phyloP scores from a whole-genome alignment of 2,329 filamentous ascomycete species.

The Bipolaris sorokiniana region DNA sequence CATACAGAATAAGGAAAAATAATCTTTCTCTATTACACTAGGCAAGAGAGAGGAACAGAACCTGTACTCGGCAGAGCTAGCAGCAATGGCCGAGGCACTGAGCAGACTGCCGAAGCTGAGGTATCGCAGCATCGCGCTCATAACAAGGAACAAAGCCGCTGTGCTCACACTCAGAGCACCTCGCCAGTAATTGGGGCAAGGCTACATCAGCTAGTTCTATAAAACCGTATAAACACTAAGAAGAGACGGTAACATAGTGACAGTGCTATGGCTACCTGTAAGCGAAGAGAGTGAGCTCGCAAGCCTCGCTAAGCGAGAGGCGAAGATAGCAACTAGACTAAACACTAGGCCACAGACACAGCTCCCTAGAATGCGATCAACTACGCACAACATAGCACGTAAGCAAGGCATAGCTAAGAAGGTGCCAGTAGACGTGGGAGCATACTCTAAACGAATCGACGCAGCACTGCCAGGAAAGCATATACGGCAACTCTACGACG shows the following conservation, averaged over 20 bases:
- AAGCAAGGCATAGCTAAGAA: too few species aligned
- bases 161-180: conserved; percentile 17
- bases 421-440: too few species aligned
- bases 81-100: conserved; percentile 12
- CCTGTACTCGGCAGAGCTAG: conserved; percentile 10
- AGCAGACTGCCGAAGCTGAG: conserved; percentile 11
- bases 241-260: conserved; percentile 13
- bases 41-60: conserved; percentile 19
- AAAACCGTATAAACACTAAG: conserved; percentile 8
- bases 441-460: too few species aligned
- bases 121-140: conserved; percentile 16
- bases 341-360: too few species aligned
- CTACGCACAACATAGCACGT: too few species aligned
- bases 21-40: conserved; percentile 18
- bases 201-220: conserved; percentile 13
- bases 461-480: too few species aligned
- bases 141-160: conserved; percentile 16
- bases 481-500: too few species aligned
- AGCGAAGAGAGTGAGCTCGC: too few species aligned
- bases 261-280: conserved; percentile 15
- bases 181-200: conserved; percentile 11
- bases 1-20: conserved; percentile 12
- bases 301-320: too few species aligned
- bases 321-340: too few species aligned
- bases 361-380: too few species aligned